Percentiles rank a stretch among this genome's conserved stretches.
Conservation (phyloP, 192 early-diverging fungal genomes). For the Linnemannia elongata region DNA sequence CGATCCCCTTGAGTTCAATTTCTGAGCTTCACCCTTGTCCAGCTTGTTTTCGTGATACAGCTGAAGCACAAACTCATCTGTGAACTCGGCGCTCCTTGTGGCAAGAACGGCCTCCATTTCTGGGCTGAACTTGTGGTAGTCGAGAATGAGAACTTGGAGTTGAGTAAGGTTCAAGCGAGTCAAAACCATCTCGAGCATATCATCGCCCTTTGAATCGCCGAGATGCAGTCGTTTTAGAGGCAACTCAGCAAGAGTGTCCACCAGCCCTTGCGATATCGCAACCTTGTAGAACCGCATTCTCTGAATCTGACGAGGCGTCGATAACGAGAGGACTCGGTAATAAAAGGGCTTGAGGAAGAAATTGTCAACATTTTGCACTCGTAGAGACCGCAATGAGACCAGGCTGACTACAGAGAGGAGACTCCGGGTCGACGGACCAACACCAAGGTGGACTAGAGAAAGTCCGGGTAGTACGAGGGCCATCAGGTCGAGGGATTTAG, state of each 20-base stretch:
- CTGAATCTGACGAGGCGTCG: no score
- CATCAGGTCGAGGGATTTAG: background rate
- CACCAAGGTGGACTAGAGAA: no score
- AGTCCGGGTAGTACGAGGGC: background rate
- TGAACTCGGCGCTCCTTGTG: background rate
- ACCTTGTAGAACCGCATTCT: no score
- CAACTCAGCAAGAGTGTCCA: no score
- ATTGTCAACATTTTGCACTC: background rate
- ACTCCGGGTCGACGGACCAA: background rate
- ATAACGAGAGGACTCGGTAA: no score
- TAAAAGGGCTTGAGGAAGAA: background rate
- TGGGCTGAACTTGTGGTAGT: background rate
- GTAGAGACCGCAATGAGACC: background rate
- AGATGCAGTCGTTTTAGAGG: no score
- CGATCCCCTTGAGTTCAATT: background rate
- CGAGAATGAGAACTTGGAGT: background rate
- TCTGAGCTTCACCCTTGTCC: background rate
- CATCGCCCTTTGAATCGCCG: no score
- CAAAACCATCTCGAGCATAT: no score
- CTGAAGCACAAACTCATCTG: background rate
- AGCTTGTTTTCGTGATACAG: background rate
- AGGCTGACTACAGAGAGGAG: background rate
- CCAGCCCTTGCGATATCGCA: no score
- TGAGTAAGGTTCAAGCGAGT: background rate
- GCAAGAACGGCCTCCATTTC: background rate